Percentiles rank a stretch among this genome's conserved stretches.
phyloP scores from a whole-genome alignment of 768 basidiomycete genomes.

The Kwoniella dendrophila region DNA sequence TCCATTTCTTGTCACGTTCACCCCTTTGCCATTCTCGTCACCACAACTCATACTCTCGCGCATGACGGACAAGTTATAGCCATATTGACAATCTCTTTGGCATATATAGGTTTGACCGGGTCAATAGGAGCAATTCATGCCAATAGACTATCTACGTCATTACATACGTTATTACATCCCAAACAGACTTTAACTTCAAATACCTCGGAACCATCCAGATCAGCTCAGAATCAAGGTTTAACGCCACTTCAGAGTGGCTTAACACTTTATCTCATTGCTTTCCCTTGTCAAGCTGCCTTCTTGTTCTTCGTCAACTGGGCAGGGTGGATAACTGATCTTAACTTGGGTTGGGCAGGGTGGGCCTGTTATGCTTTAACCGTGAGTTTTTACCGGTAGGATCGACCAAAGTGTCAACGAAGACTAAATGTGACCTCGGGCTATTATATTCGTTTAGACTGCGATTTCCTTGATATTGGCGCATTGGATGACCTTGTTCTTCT shows the following conservation, averaged over 20 bases:
- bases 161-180: constrained; percentile 61
- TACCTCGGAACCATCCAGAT: constrained; percentile 2
- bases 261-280: constrained; percentile 71
- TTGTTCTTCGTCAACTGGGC: constrained; percentile 66
- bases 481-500: constrained; percentile 71
- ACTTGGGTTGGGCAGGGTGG: constrained; percentile 68
- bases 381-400: constrained; percentile 54
- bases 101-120: constrained; percentile 71
- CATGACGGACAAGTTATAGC: no score
- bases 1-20: no score
- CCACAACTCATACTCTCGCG: no score
- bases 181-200: constrained; percentile 7
- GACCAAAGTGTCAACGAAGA: background rate
- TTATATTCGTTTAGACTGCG: constrained; percentile 61
- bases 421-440: background rate
- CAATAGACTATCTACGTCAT: constrained; percentile 82
- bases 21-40: no score
- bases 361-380: constrained; percentile 77
- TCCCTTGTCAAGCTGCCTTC: constrained; percentile 80
- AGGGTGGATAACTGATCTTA: constrained; percentile 78
- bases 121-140: constrained; percentile 84
- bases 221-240: constrained; percentile 21
- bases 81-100: background rate
- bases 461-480: constrained; percentile 71
- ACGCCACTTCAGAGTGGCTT: constrained; percentile 56